Evolutionary conservation across 2,329 filamentous ascomycete species (phyloP).

Genomic region (Penicillium hesseltinei): DNA sequence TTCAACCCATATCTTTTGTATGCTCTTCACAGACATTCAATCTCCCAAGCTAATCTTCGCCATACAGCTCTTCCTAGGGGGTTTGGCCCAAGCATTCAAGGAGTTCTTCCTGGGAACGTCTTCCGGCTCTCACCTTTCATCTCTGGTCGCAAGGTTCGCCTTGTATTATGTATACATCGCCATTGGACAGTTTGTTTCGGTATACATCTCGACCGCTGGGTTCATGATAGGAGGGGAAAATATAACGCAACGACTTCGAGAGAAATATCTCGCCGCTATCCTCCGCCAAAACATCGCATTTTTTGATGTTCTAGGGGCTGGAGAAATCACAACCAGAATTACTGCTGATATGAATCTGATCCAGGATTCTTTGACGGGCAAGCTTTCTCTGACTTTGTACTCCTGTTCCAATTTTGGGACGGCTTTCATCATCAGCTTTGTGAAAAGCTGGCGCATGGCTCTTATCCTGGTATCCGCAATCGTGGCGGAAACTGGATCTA

Average conservation of each 20-base stretch:
- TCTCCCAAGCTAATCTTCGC: neutral
- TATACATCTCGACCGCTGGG: neutral
- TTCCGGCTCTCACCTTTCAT: neutral
- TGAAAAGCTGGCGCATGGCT: neutral
- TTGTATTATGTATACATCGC: neutral
- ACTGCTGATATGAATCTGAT: conserved; percentile 65
- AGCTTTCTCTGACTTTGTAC: neutral
- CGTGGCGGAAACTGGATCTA: neutral
- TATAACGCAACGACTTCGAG: neutral
- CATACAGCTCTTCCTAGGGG: neutral
- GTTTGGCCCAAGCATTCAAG: neutral
- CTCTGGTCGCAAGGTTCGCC: neutral
- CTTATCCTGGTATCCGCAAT: neutral
- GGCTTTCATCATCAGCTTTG: neutral
- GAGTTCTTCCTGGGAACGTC: neutral
- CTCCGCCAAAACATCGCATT: conserved; percentile 78
- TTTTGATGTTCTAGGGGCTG: conserved; percentile 79
- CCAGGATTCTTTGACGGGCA: neutral
- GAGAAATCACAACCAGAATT: conserved; percentile 81
- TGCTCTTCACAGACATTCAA: neutral
- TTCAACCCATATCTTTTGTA: neutral
- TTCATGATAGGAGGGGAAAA: neutral
- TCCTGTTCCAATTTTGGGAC: neutral
- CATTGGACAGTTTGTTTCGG: neutral
- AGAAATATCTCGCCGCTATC: conserved; percentile 67